Evolutionary conservation across 148 eudicot species (phyloP).

Genomic region (Rhododendron ferrugineum): DNA sequence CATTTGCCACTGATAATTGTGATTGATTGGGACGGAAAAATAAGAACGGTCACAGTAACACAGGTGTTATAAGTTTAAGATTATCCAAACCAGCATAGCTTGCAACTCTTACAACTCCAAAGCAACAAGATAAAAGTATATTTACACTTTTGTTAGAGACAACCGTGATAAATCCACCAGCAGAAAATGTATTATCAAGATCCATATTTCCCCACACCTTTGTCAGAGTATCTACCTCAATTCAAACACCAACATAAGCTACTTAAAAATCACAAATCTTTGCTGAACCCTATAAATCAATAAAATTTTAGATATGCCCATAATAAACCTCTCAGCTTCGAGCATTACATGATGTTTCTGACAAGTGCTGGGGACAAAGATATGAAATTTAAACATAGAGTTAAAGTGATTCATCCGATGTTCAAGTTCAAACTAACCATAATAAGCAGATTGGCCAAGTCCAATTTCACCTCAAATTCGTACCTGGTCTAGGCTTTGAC

Average conservation of each 20-base stretch:
- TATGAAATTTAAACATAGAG: neutral
- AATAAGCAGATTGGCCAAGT: neutral
- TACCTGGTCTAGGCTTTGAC: conserved; percentile 50
- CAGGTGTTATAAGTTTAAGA: neutral
- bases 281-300: neutral
- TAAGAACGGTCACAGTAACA: neutral
- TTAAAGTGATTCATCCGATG: neutral
- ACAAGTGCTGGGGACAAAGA: neutral
- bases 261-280: neutral
- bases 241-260: neutral
- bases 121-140: neutral
- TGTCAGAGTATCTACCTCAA: neutral
- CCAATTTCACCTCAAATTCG: neutral
- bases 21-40: neutral
- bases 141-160: neutral
- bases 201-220: neutral
- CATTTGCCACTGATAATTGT: neutral
- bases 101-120: conserved; percentile 4
- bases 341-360: neutral
- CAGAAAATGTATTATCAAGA: neutral
- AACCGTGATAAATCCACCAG: neutral
- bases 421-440: neutral
- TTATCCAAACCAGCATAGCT: neutral
- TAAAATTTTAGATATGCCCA: neutral
- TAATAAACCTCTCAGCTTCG: neutral